Conservation (phyloP, 208 protist species). For the Naegleria lovaniensis region DNA sequence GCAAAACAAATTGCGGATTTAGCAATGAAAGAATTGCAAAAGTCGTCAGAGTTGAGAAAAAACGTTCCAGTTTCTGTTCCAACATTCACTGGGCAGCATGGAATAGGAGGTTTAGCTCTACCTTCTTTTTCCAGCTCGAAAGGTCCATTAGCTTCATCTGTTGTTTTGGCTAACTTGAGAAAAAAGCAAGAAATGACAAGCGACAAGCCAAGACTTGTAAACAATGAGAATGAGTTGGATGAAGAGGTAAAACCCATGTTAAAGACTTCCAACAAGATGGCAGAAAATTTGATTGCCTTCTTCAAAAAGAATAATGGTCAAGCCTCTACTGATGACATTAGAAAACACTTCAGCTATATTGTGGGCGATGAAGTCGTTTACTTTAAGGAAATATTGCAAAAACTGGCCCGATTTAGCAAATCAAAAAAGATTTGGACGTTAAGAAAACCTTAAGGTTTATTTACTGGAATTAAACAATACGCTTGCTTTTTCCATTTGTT, state of each 20-base stretch:
- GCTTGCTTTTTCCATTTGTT: not conserved
- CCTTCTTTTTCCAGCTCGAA: not conserved
- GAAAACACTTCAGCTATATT: not conserved
- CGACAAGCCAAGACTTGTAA: not conserved
- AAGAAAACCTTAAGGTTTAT: not conserved
- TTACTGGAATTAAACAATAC: not conserved
- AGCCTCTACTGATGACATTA: not conserved
- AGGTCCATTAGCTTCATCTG: not conserved
- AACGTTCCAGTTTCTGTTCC: not conserved
- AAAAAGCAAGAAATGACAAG: not conserved
- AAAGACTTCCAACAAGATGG: not conserved
- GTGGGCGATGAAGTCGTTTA: not conserved
- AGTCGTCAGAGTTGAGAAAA: not conserved
- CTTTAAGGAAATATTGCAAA: constrained; percentile 19
- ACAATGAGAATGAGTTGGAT: not conserved
- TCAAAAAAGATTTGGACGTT: constrained; percentile 3
- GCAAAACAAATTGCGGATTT: not conserved
- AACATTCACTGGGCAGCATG: constrained; percentile 7
- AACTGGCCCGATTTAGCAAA: constrained; percentile 10
- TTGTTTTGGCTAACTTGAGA: not conserved
- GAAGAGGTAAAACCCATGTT: not conserved
- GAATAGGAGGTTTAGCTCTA: not conserved
- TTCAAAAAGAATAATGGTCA: not conserved
- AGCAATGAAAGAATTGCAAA: constrained; percentile 6
- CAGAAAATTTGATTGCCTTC: not conserved